Evolutionary conservation across 176 grass and related monocot genomes (phyloP), one percentile per base, ranked within the genome.

Genomic region (Areca catechu): DNA sequence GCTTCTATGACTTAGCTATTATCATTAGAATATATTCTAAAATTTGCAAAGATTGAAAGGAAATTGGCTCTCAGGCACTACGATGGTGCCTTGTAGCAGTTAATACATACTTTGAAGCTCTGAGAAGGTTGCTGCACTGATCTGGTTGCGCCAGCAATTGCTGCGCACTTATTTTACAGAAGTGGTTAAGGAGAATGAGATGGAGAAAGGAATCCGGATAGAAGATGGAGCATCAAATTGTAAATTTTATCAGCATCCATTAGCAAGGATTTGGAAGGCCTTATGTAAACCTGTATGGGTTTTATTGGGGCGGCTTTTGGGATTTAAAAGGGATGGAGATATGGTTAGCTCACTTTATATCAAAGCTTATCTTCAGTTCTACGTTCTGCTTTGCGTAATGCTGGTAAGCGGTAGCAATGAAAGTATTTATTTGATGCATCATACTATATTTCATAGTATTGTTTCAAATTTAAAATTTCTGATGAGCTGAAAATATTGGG

Each of bases 141-240:
- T 97, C 53, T 92, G 22, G 79, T 91, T 25, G 87, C 93, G 37
- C 93, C 87, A 0, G 86, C 87, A 1, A 97, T 97, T 73, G 52
- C 73, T 74, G 80, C 72, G 1, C 78, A 15, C 43, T 72, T 69
- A 24, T 71, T 22, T 15, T 21, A 0, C 71, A 48, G 78, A 84
- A 58, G 66, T 16, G 25, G 52, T 51, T 6, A 75, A 50, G 60
- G 52, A 73, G 10, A 22, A 50, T 17, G 15, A 52, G 29, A 57
- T 24, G 58, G 53, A 65, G 50, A 71, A 70, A 59, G 24, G 56
- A 50, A 75, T 7, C 19, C 22, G 43, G 15, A 58, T 7, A 18
- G 67, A 65, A n/a, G 54, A 85, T 61, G 48, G 59, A 15, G 69
- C 58, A 37, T 68, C 54, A 17, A 60, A 60, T 61, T 49, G n/a